Percentiles rank a stretch among this genome's conserved stretches.
phyloP scores from a whole-genome alignment of 306 rosid genomes.

The Prunus dulcis region DNA sequence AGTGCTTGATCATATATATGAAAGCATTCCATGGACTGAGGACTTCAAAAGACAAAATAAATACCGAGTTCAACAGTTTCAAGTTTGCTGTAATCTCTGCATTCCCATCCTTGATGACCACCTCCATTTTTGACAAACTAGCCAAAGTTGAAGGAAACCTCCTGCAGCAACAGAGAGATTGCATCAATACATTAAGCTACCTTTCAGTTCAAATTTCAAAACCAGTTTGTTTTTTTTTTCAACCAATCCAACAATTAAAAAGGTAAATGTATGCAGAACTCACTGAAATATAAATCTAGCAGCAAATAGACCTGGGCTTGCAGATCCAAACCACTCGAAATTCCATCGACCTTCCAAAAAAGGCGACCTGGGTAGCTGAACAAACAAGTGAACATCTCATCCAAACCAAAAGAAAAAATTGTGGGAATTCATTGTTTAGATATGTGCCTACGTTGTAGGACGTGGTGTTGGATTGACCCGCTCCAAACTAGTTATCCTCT shows the following conservation, averaged over 20 bases:
- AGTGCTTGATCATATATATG: not conserved
- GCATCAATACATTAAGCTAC: conserved; percentile 11
- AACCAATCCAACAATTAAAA: not conserved
- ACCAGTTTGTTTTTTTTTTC: not conserved
- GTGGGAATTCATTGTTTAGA: not conserved
- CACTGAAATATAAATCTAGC: conserved; percentile 68
- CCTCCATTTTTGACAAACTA: conserved; percentile 79
- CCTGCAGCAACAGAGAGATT: conserved; percentile 44
- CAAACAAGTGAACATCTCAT: conserved; percentile 36
- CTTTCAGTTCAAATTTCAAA: conserved; percentile 8
- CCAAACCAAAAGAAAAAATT: conserved; percentile 2
- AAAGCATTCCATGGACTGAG: conserved; percentile 1
- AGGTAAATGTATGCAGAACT: conserved; percentile 35
- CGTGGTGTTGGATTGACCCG: conserved; percentile 95
- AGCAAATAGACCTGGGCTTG: conserved; percentile 75
- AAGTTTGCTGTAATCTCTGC: conserved; percentile 74
- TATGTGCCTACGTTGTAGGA: conserved; percentile 77
- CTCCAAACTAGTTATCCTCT: conserved; percentile 91
- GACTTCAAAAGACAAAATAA: conserved; percentile 1
- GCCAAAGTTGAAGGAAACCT: conserved; percentile 80
- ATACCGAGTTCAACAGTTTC: conserved; percentile 73
- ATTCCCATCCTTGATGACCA: conserved; percentile 71
- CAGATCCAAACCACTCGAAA: conserved; percentile 90
- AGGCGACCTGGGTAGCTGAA: conserved; percentile 79
- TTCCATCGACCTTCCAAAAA: conserved; percentile 94